Percentiles rank a stretch among this genome's conserved stretches.
These are phyloP conservation scores for Datura wrightii DNA, from an alignment of 257 asterid species.

Conservation along the genomic window DNA sequence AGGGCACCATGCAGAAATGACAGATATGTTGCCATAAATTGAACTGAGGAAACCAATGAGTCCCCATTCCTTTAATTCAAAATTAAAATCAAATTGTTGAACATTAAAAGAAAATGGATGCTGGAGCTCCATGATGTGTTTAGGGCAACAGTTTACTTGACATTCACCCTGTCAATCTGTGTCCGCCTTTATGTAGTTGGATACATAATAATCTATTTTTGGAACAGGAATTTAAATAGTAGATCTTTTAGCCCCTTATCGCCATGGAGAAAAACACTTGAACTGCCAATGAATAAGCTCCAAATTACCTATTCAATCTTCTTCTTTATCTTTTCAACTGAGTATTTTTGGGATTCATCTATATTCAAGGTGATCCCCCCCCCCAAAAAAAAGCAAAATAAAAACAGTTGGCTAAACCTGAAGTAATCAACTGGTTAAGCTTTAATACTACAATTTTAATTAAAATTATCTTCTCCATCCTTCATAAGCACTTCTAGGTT, in stretches of 20 bases:
- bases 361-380: not conserved
- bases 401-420: not conserved
- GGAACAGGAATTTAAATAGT: not conserved
- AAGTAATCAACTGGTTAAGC: not conserved
- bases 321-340: not conserved
- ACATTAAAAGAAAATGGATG: not conserved
- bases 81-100: not conserved
- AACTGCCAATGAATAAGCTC: not conserved
- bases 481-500: not conserved
- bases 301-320: not conserved
- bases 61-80: not conserved
- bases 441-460: not conserved
- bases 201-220: not conserved
- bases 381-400: not conserved
- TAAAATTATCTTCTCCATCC: not conserved
- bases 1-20: not conserved
- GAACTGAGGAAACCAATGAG: not conserved
- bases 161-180: not conserved
- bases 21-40: not conserved
- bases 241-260: not conserved
- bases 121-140: not conserved
- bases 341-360: not conserved
- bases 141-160: not conserved
- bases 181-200: not conserved
- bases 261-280: no score